Evolutionary conservation across 257 asterid genomes (phyloP), one percentile per base, ranked within the genome.

Genomic region (Solanum pimpinellifolium): DNA sequence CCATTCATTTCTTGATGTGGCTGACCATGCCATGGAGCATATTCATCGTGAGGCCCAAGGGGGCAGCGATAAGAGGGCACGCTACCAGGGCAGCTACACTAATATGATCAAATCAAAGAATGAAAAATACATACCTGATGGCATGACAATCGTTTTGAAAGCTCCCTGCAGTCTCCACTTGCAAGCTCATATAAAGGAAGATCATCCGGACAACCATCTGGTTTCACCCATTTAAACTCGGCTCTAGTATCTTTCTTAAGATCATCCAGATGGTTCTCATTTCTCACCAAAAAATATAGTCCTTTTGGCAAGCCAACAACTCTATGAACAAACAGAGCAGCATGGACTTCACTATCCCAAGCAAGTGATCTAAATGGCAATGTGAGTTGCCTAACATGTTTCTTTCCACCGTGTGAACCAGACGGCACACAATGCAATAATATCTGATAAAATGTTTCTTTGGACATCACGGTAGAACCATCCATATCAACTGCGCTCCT

Each of bases 401-500:
- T 91, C 89, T 86, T 88, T 83, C 93, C 92, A 27, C 86, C 68
- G 75, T 84, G 91, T 70, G 49, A 80, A 75, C 96, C 98, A 6
- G 98, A 93, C 84, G 99, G 95, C 95, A 95, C 87, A 87, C 99
- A 94, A 90, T 95, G 98, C 83, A 95, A 87, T 70, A 97, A 88
- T 86, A 94, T 93, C 91, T 95, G 98, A 92, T 91, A 97, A 86
- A 97, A 94, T 2, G 99, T 92, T 41, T 95, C 98, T 86, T 88
- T 94, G 15, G 89, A 66, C 91, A 97, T 94, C 31, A 5, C 60
- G 5, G 96, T 97, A 47, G 65, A 68, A 47, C 98, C 98, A 93
- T 97, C 39, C 39, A 37, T 37, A 37, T 37, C 39, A 37, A 37
- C 39, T 37, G 39, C 39, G 37, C 99, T 97, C 88, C 98, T 92